Percentiles rank a stretch among this genome's conserved stretches.
Conservation (phyloP, 805 yeast genomes). For the Starmerella gropengiesseri region DNA sequence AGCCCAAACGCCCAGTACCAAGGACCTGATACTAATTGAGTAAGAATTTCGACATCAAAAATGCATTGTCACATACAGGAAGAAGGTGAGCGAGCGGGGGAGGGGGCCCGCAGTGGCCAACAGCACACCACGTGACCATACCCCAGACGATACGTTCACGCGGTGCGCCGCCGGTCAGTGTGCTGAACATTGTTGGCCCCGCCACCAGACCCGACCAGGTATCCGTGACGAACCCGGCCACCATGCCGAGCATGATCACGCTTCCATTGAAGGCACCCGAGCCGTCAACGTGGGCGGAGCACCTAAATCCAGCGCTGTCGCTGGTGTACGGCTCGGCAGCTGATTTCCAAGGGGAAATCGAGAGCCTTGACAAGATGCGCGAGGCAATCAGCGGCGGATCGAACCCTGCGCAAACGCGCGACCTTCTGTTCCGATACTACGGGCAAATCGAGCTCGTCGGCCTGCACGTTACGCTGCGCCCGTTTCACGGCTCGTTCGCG, state of each 20-base stretch:
- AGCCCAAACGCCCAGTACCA: too few relatives aligned
- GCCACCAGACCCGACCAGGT: too few relatives aligned
- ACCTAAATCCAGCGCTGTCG: slow-evolving; percentile 47
- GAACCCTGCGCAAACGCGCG: slow-evolving; percentile 38
- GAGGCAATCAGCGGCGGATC: slow-evolving; percentile 43
- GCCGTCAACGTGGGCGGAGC: slow-evolving; percentile 54
- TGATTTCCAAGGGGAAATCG: slow-evolving; percentile 49
- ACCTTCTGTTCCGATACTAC: slow-evolving; percentile 55
- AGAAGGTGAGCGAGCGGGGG: too few relatives aligned
- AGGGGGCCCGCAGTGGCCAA: too few relatives aligned
- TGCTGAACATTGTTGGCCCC: too few relatives aligned
- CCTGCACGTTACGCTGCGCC: slow-evolving; percentile 53
- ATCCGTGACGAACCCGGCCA: too few relatives aligned
- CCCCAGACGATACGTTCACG: too few relatives aligned
- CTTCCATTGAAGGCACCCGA: slow-evolving; percentile 38
- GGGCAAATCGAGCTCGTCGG: slow-evolving; percentile 74
- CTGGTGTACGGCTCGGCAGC: slow-evolving; percentile 52
- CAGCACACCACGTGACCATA: too few relatives aligned
- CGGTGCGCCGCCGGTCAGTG: too few relatives aligned
- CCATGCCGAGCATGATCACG: slow-evolving; percentile 27
- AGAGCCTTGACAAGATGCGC: slow-evolving; percentile 46
- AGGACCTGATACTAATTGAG: too few relatives aligned
- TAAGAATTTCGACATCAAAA: too few relatives aligned
- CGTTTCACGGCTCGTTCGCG: slow-evolving; percentile 43
- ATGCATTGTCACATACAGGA: too few relatives aligned